Conservation (phyloP, 169 alveolate species). For the Miamiensis avidus region DNA sequence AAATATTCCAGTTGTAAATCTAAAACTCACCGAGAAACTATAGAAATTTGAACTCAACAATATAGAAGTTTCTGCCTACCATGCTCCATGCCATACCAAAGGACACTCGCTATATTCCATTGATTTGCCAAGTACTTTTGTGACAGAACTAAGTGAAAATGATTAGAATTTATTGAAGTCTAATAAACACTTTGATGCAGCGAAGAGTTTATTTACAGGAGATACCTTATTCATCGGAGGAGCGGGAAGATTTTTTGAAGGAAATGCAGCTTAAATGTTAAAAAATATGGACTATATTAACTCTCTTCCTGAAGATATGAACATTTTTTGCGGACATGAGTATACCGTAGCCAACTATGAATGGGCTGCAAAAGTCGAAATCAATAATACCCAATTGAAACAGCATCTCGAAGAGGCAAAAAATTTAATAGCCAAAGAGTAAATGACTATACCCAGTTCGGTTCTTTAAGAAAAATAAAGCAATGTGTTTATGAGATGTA, state of each 20-base stretch:
- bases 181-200: slow-evolving; percentile 2
- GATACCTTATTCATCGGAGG: slow-evolving; percentile 96
- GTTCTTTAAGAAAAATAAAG: slow-evolving; percentile 51
- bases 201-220: slow-evolving; percentile 70
- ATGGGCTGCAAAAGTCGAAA: slow-evolving; percentile 49
- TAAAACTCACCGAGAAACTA: background rate
- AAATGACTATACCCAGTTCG: slow-evolving; percentile 69
- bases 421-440: slow-evolving; percentile 20
- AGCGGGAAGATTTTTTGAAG: slow-evolving; percentile 96
- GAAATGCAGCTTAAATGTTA: slow-evolving; percentile 86
- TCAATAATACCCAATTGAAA: slow-evolving; percentile 20
- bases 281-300: slow-evolving; percentile 61
- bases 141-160: slow-evolving; percentile 39
- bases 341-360: slow-evolving; percentile 86
- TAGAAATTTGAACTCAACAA: slow-evolving; percentile 32
- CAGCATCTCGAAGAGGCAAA: slow-evolving; percentile 33
- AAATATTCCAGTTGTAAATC: slow-evolving; percentile 1
- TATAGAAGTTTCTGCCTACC: slow-evolving; percentile 74
- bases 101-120: slow-evolving; percentile 91
- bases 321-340: slow-evolving; percentile 95
- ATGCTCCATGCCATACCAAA: slow-evolving; percentile 95
- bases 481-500: slow-evolving; percentile 55
- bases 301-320: slow-evolving; percentile 85
- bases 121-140: slow-evolving; percentile 3
- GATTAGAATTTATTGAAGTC: slow-evolving; percentile 39